Base-by-base conservation (phyloP, 129 eudicot genomes). In the Glebionis coronaria region DNA sequence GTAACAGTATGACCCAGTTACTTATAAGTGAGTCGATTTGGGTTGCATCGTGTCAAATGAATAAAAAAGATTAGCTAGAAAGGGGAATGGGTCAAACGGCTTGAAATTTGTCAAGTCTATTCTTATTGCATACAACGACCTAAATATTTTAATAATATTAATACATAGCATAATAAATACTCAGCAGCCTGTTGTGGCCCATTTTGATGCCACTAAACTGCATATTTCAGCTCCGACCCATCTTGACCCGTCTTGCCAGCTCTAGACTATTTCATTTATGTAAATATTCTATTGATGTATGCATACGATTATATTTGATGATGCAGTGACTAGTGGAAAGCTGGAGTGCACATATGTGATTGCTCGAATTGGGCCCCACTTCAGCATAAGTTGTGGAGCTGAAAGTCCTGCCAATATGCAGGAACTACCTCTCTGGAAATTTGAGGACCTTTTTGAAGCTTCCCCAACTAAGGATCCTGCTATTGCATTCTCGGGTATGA, bases 351-450 rank as follows among this genome's bases (percentile, higher is more conserved):
- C 88, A 54, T 89, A 88, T 56, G 90, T 93, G 19, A 86, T 89
- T 59, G 95, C 95, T 44, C 86, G 95, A 76, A 73, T 89, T 35
- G 97, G 97, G 68, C 75, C 91, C 40, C 82, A 81, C 72, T 81
- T 93, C 73, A 93, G 97, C 67, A 86, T 93, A 76, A 86, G 95
- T 63, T 93, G 99, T 86, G 86, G 92, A 79, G 92, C 97, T 15
- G 99, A 93, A 72, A 93, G 99, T 69, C 99, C 99, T 15, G 99
- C 95, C 76, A 84, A 92, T 15, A 84, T 93, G 97, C 72, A 78
- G 40, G 99, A 93, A 47, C 67, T 89, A 71, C 99, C 95, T 11
- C 80, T 93, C n/a, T 93, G 99, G 99, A 93, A 89, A 62, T 86
- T 93, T 60, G 99, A 93, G 67, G 96, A 93, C 79, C 82, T 75